Percentiles rank a stretch among this genome's conserved stretches.
Evolutionary conservation across 345 rosid species (phyloP).

Genomic region (Arabis hirsuta): DNA sequence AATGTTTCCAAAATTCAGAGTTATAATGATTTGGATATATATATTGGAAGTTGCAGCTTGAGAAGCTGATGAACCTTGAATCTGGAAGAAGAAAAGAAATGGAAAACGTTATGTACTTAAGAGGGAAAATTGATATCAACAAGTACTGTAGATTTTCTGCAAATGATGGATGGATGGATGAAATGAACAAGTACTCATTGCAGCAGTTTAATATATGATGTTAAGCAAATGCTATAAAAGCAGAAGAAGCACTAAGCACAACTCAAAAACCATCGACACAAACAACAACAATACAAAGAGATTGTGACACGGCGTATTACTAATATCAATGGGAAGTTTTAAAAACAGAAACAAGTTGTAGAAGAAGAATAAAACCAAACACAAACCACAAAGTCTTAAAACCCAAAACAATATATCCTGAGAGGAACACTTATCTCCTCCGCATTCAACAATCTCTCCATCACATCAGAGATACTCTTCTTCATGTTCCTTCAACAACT

Average conservation of each 20-base stretch:
- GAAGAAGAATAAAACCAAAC: not conserved
- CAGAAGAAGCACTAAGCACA: too few relatives aligned
- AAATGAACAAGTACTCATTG: too few relatives aligned
- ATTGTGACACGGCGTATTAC: not conserved
- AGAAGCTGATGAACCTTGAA: constrained; percentile 29
- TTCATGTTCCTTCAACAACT: not conserved
- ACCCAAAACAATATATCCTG: not conserved
- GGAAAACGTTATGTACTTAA: constrained; percentile 18
- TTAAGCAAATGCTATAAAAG: too few relatives aligned
- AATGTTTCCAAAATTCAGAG: too few relatives aligned
- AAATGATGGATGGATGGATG: too few relatives aligned
- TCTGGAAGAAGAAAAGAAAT: constrained; percentile 22
- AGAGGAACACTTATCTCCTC: not conserved
- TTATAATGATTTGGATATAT: too few relatives aligned
- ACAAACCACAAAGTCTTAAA: not conserved
- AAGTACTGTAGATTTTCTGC: constrained; percentile 17
- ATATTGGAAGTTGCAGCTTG: constrained; percentile 6
- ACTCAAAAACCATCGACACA: too few relatives aligned
- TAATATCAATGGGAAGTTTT: not conserved
- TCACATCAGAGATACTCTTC: not conserved
- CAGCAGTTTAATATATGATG: too few relatives aligned
- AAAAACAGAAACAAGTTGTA: constrained; percentile 1
- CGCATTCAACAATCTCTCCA: too few relatives aligned
- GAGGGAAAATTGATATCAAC: constrained; percentile 14
- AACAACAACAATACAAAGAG: not conserved